Evolutionary conservation across 176 grass and related monocot genomes (phyloP).

Genomic region (Carex myosuroides): DNA sequence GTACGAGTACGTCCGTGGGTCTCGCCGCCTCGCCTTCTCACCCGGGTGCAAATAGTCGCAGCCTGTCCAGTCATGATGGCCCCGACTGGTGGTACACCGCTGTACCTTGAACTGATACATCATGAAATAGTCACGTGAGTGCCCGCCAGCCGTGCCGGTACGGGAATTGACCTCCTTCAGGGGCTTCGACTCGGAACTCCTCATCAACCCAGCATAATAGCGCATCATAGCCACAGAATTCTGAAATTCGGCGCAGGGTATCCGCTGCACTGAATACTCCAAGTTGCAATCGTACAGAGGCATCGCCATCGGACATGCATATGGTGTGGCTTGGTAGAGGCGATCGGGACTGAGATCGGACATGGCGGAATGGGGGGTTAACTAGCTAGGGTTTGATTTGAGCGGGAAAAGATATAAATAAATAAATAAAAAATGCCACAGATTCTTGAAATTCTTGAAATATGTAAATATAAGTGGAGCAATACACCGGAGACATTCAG

Average conservation of each 20-base stretch:
- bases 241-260: background rate
- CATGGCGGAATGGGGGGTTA: background rate
- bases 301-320: background rate
- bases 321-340: background rate
- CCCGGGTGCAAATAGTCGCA: background rate
- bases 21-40: constrained; percentile 1
- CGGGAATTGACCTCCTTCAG: background rate
- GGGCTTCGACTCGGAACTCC: background rate
- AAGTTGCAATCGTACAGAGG: background rate
- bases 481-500: background rate
- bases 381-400: background rate
- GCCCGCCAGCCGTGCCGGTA: too few relatives aligned
- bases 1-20: background rate
- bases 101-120: constrained; percentile 16
- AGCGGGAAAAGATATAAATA: background rate
- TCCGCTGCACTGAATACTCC: background rate
- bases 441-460: too few relatives aligned
- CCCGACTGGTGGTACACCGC: background rate
- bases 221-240: background rate
- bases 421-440: background rate
- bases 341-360: background rate
- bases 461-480: background rate
- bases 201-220: background rate
- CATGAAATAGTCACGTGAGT: background rate
- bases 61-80: constrained; percentile 13